Conservation (phyloP, 768 basidiomycete species). For the Tylopilus vinaceipallidus region DNA sequence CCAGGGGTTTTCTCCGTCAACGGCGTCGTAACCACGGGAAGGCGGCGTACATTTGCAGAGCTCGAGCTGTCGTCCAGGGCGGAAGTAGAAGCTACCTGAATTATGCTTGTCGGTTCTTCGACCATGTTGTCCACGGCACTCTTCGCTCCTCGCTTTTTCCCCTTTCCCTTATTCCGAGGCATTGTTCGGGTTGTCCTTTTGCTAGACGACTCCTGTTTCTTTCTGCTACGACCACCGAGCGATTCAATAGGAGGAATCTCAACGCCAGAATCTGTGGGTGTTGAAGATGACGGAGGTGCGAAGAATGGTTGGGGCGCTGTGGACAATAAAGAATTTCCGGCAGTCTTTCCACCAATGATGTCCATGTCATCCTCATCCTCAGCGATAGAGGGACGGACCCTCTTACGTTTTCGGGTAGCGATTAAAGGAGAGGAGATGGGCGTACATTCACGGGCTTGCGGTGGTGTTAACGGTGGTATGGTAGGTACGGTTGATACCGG, state of each 20-base stretch:
- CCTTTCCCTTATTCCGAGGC: conserved; percentile 20
- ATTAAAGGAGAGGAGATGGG: conserved; percentile 26
- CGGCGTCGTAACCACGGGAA: background rate
- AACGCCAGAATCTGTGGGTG: conserved; percentile 27
- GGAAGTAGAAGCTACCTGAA: background rate
- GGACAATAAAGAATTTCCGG: background rate
- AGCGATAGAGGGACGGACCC: conserved; percentile 6
- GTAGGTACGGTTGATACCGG: conserved; percentile 34
- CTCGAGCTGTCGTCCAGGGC: conserved; percentile 3
- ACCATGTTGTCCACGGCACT: conserved; percentile 9
- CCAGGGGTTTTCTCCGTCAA: conserved; percentile 21
- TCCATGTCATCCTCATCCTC: conserved; percentile 18
- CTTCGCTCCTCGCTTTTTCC: conserved; percentile 23
- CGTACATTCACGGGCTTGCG: conserved; percentile 21
- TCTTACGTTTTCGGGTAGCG: conserved; percentile 27
- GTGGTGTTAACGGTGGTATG: conserved; percentile 23
- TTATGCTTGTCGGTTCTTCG: conserved; percentile 2
- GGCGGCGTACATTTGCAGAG: background rate
- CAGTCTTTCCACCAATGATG: background rate
- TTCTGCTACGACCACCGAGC: conserved; percentile 8
- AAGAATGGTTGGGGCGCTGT: conserved; percentile 46
- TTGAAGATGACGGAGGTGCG: conserved; percentile 42
- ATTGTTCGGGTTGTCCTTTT: conserved; percentile 26
- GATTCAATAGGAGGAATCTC: conserved; percentile 18
- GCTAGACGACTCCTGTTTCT: conserved; percentile 9